Evolutionary conservation across 768 basidiomycete species (phyloP).

Genomic region (Glaciozyma antarctica): DNA sequence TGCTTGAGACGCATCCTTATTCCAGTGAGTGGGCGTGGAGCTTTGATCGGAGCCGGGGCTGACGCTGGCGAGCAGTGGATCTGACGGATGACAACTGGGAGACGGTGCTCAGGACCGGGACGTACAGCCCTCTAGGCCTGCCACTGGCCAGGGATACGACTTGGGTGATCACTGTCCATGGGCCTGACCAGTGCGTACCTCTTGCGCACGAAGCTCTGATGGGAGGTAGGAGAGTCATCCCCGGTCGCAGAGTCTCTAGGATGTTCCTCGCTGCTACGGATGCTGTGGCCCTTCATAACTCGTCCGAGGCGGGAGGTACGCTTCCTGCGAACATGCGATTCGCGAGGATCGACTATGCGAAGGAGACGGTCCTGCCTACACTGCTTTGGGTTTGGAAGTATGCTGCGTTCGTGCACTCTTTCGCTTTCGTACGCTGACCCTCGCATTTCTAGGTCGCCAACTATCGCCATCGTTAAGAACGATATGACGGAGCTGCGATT

Average conservation of each 20-base stretch:
- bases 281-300: slow-evolving; percentile 12
- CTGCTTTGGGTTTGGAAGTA: slow-evolving; percentile 27
- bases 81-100: slow-evolving; percentile 23
- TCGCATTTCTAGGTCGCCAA: slow-evolving; percentile 5
- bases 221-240: neutral
- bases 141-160: slow-evolving; percentile 9
- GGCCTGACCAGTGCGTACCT: slow-evolving; percentile 19
- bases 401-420: neutral
- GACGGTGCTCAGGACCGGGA: slow-evolving; percentile 11
- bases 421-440: neutral
- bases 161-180: slow-evolving; percentile 26
- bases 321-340: slow-evolving; percentile 14
- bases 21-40: slow-evolving; percentile 8
- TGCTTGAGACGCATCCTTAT: slow-evolving; percentile 8
- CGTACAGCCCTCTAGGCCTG: slow-evolving; percentile 10
- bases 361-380: slow-evolving; percentile 23
- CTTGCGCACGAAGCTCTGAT: neutral
- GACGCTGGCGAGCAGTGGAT: slow-evolving; percentile 10
- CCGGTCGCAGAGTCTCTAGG: slow-evolving; percentile 8
- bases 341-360: slow-evolving; percentile 22
- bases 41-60: neutral
- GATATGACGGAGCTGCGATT: slow-evolving; percentile 9
- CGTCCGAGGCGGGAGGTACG: slow-evolving; percentile 13
- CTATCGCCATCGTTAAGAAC: slow-evolving; percentile 21
- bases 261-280: slow-evolving; percentile 11